phyloP scores from a whole-genome alignment of 2,329 filamentous ascomycete species.

The Trichophyton schoenleinii region DNA sequence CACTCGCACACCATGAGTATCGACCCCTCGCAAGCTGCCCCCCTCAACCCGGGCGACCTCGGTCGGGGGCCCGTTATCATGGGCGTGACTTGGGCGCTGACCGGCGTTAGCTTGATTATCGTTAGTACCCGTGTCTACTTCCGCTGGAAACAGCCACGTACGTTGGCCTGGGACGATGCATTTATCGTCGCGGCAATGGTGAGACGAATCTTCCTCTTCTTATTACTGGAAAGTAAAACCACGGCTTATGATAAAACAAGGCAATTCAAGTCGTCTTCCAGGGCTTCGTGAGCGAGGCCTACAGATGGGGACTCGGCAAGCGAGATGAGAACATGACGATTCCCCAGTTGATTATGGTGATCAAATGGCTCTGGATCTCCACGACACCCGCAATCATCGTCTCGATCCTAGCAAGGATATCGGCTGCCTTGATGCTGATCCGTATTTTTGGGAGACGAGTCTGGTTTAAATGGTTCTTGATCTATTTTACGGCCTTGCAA shows the following conservation, averaged over 20 bases:
- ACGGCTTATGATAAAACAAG: background rate
- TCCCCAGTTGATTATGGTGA: background rate
- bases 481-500: too few species aligned
- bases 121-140: background rate
- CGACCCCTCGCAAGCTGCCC: background rate
- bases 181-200: background rate
- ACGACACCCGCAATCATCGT: too few species aligned
- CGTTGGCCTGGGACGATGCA: background rate
- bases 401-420: too few species aligned
- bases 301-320: background rate
- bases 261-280: background rate
- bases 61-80: background rate
- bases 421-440: too few species aligned
- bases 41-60: background rate
- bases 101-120: too few species aligned
- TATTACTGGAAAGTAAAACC: too few species aligned
- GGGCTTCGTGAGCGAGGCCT: background rate
- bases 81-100: background rate
- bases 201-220: background rate
- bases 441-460: too few species aligned
- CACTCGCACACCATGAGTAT: background rate
- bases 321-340: background rate
- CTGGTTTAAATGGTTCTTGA: too few species aligned
- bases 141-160: background rate
- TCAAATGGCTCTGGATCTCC: too few species aligned